These are phyloP conservation scores for Phaeosphaeriaceae sp. DNA, from an alignment of 2,329 filamentous ascomycete species.

Conservation along the genomic window DNA sequence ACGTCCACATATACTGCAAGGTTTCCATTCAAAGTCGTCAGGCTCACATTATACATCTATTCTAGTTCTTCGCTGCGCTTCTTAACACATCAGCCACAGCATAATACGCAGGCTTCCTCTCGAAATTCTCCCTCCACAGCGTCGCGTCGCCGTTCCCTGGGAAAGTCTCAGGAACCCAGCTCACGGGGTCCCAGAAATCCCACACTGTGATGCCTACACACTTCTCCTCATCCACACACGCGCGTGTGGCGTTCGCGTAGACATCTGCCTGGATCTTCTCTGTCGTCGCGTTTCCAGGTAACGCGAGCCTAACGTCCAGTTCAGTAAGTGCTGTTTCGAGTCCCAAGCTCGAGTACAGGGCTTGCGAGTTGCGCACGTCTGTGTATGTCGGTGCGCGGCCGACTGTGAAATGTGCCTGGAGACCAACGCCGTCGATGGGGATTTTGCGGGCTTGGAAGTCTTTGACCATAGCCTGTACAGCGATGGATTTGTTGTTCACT, in stretches of 20 bases:
- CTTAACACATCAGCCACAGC: slow-evolving; percentile 36
- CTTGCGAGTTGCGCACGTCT: slow-evolving; percentile 55
- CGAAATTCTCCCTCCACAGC: slow-evolving; percentile 36
- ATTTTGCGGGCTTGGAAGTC: slow-evolving; percentile 46
- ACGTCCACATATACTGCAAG: neutral
- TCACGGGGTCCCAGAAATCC: slow-evolving; percentile 52
- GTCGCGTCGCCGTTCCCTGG: slow-evolving; percentile 46
- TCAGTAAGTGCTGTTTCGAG: slow-evolving; percentile 69
- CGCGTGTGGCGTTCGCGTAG: slow-evolving; percentile 50
- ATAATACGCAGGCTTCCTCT: slow-evolving; percentile 47
- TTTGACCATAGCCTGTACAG: slow-evolving; percentile 41
- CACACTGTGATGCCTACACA: slow-evolving; percentile 52
- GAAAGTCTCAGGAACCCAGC: slow-evolving; percentile 48
- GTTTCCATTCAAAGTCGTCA: neutral
- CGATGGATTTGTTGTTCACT: slow-evolving; percentile 55
- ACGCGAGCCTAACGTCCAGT: slow-evolving; percentile 61
- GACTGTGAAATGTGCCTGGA: slow-evolving; percentile 68
- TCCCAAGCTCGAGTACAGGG: slow-evolving; percentile 58
- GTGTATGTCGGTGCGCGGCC: slow-evolving; percentile 58
- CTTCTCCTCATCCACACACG: slow-evolving; percentile 44
- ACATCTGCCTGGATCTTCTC: slow-evolving; percentile 57
- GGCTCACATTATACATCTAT: too few species aligned
- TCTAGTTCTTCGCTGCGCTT: slow-evolving; percentile 7
- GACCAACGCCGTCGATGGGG: slow-evolving; percentile 67
- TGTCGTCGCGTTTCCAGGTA: slow-evolving; percentile 54